phyloP scores from a whole-genome alignment of 2,329 filamentous ascomycete species.

The Gnomoniopsis smithogilvyi region DNA sequence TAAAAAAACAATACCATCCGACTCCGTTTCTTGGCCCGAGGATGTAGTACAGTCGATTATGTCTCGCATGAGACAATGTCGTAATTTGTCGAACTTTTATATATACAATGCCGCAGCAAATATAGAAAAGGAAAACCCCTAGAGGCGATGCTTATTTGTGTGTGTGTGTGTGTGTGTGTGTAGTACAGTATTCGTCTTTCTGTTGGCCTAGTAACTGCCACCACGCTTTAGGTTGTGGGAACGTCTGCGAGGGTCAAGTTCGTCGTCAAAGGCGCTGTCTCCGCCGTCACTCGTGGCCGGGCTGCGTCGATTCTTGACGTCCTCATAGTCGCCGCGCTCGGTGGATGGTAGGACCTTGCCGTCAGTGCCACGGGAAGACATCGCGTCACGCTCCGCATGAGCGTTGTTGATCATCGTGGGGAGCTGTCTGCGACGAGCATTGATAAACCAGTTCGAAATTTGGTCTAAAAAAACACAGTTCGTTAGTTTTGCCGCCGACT shows the following conservation, averaged over 20 bases:
- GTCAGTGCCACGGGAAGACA: slow-evolving; percentile 33
- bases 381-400: slow-evolving; percentile 48
- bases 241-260: slow-evolving; percentile 32
- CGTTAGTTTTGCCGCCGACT: slow-evolving; percentile 7
- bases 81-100: not conserved
- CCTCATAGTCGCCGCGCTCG: slow-evolving; percentile 36
- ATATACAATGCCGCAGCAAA: slow-evolving; percentile 11
- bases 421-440: slow-evolving; percentile 65
- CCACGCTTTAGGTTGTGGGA: slow-evolving; percentile 39
- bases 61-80: not conserved
- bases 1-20: not conserved
- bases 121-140: not conserved
- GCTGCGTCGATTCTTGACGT: slow-evolving; percentile 30
- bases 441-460: slow-evolving; percentile 82
- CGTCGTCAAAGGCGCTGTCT: slow-evolving; percentile 42
- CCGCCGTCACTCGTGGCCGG: slow-evolving; percentile 46
- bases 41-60: not conserved
- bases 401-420: slow-evolving; percentile 58
- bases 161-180: not conserved
- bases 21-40: not conserved
- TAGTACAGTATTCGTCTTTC: no score
- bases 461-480: slow-evolving; percentile 45
- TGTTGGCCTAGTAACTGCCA: slow-evolving; percentile 27
- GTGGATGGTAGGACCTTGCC: slow-evolving; percentile 36
- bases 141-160: not conserved